Percentiles rank a stretch among this genome's conserved stretches.
phyloP scores from a whole-genome alignment of 1,139 yeast genomes.

The Suhomyces maxii region DNA sequence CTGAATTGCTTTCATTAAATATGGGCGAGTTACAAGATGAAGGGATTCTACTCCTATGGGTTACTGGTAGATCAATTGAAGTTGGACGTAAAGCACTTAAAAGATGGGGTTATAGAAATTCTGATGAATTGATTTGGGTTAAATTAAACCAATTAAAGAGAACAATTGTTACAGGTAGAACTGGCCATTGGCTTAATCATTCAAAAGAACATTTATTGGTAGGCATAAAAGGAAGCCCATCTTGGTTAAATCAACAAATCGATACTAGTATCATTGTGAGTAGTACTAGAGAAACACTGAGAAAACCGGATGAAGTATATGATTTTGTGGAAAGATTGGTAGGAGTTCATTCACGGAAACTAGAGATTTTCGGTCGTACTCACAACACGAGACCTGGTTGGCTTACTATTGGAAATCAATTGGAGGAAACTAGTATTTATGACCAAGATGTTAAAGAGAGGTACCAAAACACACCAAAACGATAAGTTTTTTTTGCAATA shows the following conservation, averaged over 20 bases:
- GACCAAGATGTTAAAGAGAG: constrained; percentile 57
- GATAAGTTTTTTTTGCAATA: too few relatives aligned
- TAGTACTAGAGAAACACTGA: constrained; percentile 80
- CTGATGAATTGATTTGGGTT: constrained; percentile 87
- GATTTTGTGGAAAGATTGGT: constrained; percentile 84
- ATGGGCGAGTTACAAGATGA: constrained; percentile 73
- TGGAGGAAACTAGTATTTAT: constrained; percentile 57
- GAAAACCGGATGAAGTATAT: constrained; percentile 89
- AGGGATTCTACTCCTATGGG: constrained; percentile 86
- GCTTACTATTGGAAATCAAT: constrained; percentile 86
- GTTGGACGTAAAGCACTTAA: constrained; percentile 73
- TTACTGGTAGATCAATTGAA: constrained; percentile 90
- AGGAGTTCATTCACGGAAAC: constrained; percentile 70
- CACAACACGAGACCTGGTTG: constrained; percentile 88
- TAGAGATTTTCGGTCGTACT: constrained; percentile 86
- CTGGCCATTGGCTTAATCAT: constrained; percentile 97
- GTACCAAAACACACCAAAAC: constrained; percentile 22
- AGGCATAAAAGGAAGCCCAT: constrained; percentile 78
- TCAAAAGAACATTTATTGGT: constrained; percentile 88
- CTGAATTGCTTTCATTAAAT: constrained; percentile 66
- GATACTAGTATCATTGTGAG: constrained; percentile 82
- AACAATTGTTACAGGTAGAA: constrained; percentile 91
- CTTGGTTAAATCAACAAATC: constrained; percentile 65
- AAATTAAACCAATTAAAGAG: constrained; percentile 84
- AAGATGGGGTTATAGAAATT: constrained; percentile 79